Conservation (phyloP, 306 rosid genomes). For the Bauhinia variegata region DNA sequence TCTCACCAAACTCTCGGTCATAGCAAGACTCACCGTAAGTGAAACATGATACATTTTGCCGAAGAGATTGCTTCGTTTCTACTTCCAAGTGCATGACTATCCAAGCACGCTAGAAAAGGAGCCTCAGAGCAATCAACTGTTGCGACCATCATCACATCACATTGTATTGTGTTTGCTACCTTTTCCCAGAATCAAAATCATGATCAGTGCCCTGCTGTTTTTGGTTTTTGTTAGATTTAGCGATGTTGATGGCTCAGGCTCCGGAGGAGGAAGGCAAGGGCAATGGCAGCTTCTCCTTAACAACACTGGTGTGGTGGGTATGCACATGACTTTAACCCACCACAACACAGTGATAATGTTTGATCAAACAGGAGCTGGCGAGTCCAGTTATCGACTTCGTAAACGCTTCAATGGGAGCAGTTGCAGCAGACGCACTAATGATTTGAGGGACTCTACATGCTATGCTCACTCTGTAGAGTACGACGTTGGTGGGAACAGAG, state of each 20-base stretch:
- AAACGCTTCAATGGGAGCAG: constrained; percentile 43
- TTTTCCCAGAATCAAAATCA: not conserved
- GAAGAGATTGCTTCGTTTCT: not conserved
- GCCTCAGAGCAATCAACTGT: not conserved
- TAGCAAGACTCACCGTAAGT: constrained; percentile 18
- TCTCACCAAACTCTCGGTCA: constrained; percentile 17
- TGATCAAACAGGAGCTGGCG: constrained; percentile 68
- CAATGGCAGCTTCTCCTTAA: constrained; percentile 69
- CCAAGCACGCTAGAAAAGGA: constrained; percentile 34
- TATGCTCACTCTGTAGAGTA: constrained; percentile 86
- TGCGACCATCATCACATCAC: not conserved
- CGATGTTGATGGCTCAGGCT: constrained; percentile 15
- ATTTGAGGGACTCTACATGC: constrained; percentile 56
- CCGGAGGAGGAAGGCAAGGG: constrained; percentile 43
- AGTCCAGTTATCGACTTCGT: constrained; percentile 56
- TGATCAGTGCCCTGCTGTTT: constrained; percentile 32
- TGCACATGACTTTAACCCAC: constrained; percentile 76
- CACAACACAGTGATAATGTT: constrained; percentile 64
- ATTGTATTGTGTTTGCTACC: too few relatives aligned
- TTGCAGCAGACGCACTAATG: constrained; percentile 36
- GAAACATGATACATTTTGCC: constrained; percentile 27
- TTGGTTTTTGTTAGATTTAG: constrained; percentile 22
- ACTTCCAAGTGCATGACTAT: constrained; percentile 41
- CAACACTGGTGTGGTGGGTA: constrained; percentile 66
- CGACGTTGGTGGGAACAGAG: constrained; percentile 51